Percentiles rank a stretch among this genome's conserved stretches.
Evolutionary conservation across 257 asterid genomes (phyloP).

Genomic region (Nicotiana undulata): DNA sequence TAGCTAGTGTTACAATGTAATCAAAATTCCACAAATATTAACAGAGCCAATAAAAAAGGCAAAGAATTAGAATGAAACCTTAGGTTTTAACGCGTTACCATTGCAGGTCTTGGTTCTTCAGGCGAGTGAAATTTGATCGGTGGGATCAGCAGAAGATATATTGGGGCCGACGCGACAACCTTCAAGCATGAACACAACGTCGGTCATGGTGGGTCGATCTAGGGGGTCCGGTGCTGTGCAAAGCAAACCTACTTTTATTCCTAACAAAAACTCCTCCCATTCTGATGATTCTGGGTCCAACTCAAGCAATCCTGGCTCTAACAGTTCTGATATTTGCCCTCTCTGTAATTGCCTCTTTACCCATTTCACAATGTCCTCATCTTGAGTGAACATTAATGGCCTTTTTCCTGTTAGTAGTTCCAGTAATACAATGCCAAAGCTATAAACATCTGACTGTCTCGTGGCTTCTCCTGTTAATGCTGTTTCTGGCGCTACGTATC

Average conservation of each 20-base stretch:
- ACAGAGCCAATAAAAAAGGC: background rate
- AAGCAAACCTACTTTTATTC: constrained; percentile 67
- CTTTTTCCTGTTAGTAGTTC: constrained; percentile 62
- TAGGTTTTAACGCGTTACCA: background rate
- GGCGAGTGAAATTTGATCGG: constrained; percentile 50
- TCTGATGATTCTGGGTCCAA: constrained; percentile 75
- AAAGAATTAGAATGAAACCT: constrained; percentile 15
- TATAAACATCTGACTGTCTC: constrained; percentile 52
- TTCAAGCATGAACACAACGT: constrained; percentile 69
- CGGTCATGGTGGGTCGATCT: constrained; percentile 65
- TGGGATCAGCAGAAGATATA: constrained; percentile 50
- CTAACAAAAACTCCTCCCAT: constrained; percentile 75
- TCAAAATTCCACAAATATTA: background rate
- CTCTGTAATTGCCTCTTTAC: constrained; percentile 61
- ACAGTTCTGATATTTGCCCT: constrained; percentile 63
- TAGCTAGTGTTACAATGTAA: constrained; percentile 8
- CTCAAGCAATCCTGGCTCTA: constrained; percentile 69
- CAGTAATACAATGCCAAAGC: constrained; percentile 59
- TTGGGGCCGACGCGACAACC: constrained; percentile 69
- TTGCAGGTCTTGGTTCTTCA: constrained; percentile 4
- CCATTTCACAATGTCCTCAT: constrained; percentile 70
- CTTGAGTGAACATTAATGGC: constrained; percentile 60
- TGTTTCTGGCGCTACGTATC: constrained; percentile 53
- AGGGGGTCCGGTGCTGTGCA: constrained; percentile 66
- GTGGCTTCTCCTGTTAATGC: constrained; percentile 34